Base-by-base conservation (phyloP, 495 filamentous ascomycete genomes). In the Podospora pseudoanserina region DNA sequence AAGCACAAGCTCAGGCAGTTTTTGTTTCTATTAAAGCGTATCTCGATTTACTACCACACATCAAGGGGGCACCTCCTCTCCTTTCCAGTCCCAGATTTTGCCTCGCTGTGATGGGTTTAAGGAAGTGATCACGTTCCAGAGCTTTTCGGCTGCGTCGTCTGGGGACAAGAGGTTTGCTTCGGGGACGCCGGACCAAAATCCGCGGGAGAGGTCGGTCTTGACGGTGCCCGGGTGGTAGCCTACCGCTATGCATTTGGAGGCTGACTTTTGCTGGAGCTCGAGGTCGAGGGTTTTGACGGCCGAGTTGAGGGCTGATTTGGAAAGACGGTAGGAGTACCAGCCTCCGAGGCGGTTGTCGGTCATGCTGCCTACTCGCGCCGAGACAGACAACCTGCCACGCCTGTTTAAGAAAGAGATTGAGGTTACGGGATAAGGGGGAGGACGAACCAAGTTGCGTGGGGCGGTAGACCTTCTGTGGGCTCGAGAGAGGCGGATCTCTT, bases 211-310 rank as follows among this genome's bases (percentile, higher is more conserved):
- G 15, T 84, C 88, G 58, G 91, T 94, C 77, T 86, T 88, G 54
- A 96, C 92, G 9, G 91, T 95, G 1, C 93, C 92, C 4, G 92
- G 92, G 79, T 96, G 92, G 76, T 94, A 80, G n/a, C 82, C 84
- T 4, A 96, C 79, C 0, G 84, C 85, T 68, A 93, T 79, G 1
- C 88, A 89, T 56, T 85, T 87, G 4, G 84, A 83, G 0, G 82
- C 86, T 56, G 84, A 82, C 16, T 79, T 79, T 19, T 78, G 75
- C 63, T 74, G 75, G 53, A 95, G 75, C 72, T 90, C 84, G n/a
- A 89, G 76, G 76, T 95, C 92, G 70, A 94, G 87, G 0, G 85
- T 89, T 76, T 89, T 92, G 2, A 86, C 86, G 23, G 92, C 54
- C 66, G 86, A 86, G 66, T 89, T 93, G 3, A 94, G 85, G 0